Evolutionary conservation across 176 grass and related monocot species (phyloP), one percentile per base, ranked within the genome.

Genomic region (Sorghum bicolor): DNA sequence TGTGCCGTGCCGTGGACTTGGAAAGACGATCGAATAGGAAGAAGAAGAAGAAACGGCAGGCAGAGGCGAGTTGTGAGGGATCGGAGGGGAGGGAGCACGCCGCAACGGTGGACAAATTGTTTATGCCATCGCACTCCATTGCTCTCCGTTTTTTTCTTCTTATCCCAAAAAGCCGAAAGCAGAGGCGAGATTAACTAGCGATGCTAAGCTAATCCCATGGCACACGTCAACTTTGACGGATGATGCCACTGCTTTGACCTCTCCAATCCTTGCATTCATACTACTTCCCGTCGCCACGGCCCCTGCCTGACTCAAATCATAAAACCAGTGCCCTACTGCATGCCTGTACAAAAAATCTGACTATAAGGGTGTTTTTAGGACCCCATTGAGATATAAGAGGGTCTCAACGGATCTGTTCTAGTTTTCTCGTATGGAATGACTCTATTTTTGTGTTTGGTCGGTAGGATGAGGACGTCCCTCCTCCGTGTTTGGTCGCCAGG

Each of bases 151-250:
- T n/a, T n/a, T 3, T 3, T 16, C 8, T 24, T 2, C 22, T 79
- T 28, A 33, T 25, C 76, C 77, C 32, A 85, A 91, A 94, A 94
- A 89, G 87, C 92, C 83, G 74, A 89, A 89, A 89, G 71, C 79
- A 68, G 33, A 83, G 89, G 85, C 40, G 39, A 29, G 70, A 72
- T 72, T 72, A 40, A 84, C 80, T 70, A 84, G 72, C 68, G 44
- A 67, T 74, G 81, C 60, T 84, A 85, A 72, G 62, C 86, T 22
- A 53, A 20, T 53, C 67, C 28, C 39, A 4, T n/a, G 22, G 15
- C 65, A 67, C 64, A 81, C 87, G 77, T 48, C 87, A 81, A 64
- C 25, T 72, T 88, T 50, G 72, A 77, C 50, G 19, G 14, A 34
- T 79, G 48, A 0, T 20, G 19, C 48, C 17, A 20, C 6, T 20